Base-by-base conservation (phyloP, 2,329 filamentous ascomycete species). In the Ophiostoma tasmaniense region DNA sequence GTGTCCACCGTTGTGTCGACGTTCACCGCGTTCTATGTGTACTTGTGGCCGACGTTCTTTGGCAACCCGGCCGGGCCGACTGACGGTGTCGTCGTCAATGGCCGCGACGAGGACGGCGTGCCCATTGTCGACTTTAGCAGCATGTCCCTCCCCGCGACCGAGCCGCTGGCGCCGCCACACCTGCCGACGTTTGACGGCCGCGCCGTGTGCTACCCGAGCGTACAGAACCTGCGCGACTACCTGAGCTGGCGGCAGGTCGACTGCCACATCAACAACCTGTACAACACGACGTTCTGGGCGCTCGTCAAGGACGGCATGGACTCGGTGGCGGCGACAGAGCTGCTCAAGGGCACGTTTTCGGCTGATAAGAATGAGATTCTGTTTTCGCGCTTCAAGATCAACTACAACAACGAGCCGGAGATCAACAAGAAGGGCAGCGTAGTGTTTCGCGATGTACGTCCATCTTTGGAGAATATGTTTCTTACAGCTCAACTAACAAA, bases 211-310 rank as follows among this genome's bases (percentile, higher is more conserved):
- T 99, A 98, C 79, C 95, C 95, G 0, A 91, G 86, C 69, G 83
- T 90, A 7, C 83, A 85, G 74, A 96, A 97, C 77, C 79, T 99
- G 73, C 85, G 93, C 33, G 95, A 99, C 80, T 99, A 99, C 78
- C 87, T 99, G 84, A 93, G 91, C 76, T 99, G 95, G 95, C 86
- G 95, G 74, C 95, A 99, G 79, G 95, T 91, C 61, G 95, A 99
- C 78, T 98, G 95, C 73, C 95, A 99, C 77, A 96, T 99, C 74
- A 99, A 99, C 78, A 99, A 99, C 75, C 85, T 99, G 4, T 99
- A 97, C 79, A 99, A 99, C 77, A 99, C 95, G 0, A 92, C 92
- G 0, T 98, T 98, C 78, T 99, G 95, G 95, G 83, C 89, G 0
- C 82, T 99, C 74, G 90, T 98, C 28, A 87, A 92, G 65, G 93